Evolutionary conservation across 2,329 filamentous ascomycete species (phyloP).

Genomic region (Penicillium sp.): DNA sequence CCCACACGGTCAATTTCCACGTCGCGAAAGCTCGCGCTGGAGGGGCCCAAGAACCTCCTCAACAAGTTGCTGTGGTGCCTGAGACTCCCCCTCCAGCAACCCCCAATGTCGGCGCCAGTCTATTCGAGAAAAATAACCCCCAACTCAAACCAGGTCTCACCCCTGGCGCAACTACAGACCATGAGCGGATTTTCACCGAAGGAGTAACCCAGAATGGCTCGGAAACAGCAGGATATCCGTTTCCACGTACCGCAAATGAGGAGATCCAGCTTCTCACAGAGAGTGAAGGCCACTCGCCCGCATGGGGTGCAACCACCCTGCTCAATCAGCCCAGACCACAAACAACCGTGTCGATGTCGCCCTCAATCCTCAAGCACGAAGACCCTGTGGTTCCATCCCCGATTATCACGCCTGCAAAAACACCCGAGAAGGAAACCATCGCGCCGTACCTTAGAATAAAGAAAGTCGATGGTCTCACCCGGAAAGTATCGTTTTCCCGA

Average conservation of each 20-base stretch:
- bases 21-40: constrained; percentile 47
- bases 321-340: constrained; percentile 76
- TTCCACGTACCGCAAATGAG: constrained; percentile 33
- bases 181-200: constrained; percentile 42
- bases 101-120: constrained; percentile 29
- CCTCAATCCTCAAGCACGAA: constrained; percentile 69
- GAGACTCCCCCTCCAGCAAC: constrained; percentile 25
- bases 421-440: constrained; percentile 8
- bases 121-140: constrained; percentile 33
- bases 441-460: constrained; percentile 9
- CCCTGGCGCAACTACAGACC: constrained; percentile 42
- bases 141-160: constrained; percentile 30
- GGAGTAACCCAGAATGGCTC: constrained; percentile 24
- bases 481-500: constrained; percentile 67
- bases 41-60: constrained; percentile 43
- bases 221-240: constrained; percentile 29
- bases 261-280: constrained; percentile 58
- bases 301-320: constrained; percentile 66
- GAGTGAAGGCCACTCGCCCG: constrained; percentile 70
- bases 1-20: constrained; percentile 87
- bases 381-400: constrained; percentile 36
- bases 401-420: constrained; percentile 21
- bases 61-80: constrained; percentile 23
- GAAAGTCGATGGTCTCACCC: constrained; percentile 49
- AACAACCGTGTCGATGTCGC: constrained; percentile 70